Percentiles rank a stretch among this genome's conserved stretches.
phyloP scores from a whole-genome alignment of 2,329 filamentous ascomycete species.

The Penicillium capsulatum region DNA sequence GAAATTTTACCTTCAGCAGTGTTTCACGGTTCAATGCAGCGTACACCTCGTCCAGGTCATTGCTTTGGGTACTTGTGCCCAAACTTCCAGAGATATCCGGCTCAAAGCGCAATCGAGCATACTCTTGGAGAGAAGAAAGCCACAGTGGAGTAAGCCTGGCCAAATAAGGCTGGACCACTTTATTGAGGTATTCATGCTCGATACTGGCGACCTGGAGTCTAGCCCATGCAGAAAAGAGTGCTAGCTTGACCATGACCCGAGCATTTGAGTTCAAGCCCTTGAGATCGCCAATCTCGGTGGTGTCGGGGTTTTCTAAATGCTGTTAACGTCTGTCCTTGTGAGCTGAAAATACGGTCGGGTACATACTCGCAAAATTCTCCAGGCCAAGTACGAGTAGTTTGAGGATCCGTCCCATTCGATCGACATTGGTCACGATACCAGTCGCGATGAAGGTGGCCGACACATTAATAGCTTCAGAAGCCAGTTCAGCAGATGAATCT shows the following conservation, averaged over 20 bases:
- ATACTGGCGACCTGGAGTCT: slow-evolving; percentile 92
- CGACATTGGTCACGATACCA: slow-evolving; percentile 93
- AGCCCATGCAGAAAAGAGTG: slow-evolving; percentile 95
- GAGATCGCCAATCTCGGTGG: slow-evolving; percentile 84
- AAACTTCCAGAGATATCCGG: slow-evolving; percentile 92
- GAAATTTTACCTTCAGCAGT: slow-evolving; percentile 60
- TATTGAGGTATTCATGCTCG: slow-evolving; percentile 82
- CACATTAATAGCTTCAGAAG: slow-evolving; percentile 92
- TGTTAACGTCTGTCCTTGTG: not conserved
- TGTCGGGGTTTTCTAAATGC: slow-evolving; percentile 59
- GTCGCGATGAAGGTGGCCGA: slow-evolving; percentile 98
- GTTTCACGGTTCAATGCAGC: slow-evolving; percentile 93
- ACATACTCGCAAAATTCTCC: slow-evolving; percentile 76
- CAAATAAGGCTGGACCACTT: slow-evolving; percentile 86
- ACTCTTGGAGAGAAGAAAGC: slow-evolving; percentile 89
- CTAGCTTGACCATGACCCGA: slow-evolving; percentile 97
- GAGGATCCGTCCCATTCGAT: slow-evolving; percentile 96
- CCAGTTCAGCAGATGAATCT: slow-evolving; percentile 92
- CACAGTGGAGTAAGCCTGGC: slow-evolving; percentile 86
- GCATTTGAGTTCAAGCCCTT: slow-evolving; percentile 92
- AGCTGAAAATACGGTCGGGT: not conserved
- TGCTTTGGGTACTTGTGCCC: slow-evolving; percentile 73
- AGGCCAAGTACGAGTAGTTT: slow-evolving; percentile 87
- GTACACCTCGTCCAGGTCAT: slow-evolving; percentile 89
- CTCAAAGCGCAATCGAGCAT: slow-evolving; percentile 88